Percentiles rank a stretch among this genome's conserved stretches.
Evolutionary conservation across 352 stramenopile genomes (phyloP).

Genomic region (Thraustochytrium striatum): DNA sequence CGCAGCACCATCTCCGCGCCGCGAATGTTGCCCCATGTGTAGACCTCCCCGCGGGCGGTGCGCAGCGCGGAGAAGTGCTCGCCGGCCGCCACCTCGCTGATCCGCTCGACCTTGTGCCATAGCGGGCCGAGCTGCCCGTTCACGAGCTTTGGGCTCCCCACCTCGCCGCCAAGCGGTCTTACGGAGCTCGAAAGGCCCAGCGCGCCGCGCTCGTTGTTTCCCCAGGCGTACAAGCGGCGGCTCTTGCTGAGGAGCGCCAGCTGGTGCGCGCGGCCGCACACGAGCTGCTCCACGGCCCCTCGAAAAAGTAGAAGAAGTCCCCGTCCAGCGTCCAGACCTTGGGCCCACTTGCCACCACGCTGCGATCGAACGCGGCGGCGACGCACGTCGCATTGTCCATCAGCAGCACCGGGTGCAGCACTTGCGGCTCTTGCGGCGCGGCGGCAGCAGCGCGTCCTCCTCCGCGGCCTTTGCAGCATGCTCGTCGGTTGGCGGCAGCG

Average conservation of each 20-base stretch:
- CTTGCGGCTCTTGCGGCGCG: background rate
- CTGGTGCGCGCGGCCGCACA: background rate
- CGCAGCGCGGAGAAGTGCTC: conserved; percentile 10
- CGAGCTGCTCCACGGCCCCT: background rate
- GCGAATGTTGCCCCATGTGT: background rate
- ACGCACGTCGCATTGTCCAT: background rate
- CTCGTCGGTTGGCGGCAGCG: too few relatives aligned
- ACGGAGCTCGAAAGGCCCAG: background rate
- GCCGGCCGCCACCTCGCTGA: background rate
- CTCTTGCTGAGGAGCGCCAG: background rate
- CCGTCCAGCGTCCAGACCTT: background rate
- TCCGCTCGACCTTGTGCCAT: conserved; percentile 10
- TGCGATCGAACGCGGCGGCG: background rate
- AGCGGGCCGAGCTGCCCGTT: conserved; percentile 19
- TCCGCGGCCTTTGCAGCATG: too few relatives aligned
- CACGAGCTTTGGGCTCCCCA: conserved; percentile 13
- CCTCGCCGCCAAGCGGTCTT: background rate
- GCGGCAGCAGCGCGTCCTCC: too few relatives aligned
- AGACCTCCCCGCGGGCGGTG: background rate
- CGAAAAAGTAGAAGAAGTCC: background rate
- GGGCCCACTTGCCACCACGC: background rate
- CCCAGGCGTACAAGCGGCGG: background rate
- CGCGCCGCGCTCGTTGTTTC: background rate
- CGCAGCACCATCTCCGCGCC: background rate
- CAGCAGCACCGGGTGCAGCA: background rate